Evolutionary conservation across 225 moss, liverwort and hornwort genomes (phyloP).

Genomic region (Antitrichia curtipendula): DNA sequence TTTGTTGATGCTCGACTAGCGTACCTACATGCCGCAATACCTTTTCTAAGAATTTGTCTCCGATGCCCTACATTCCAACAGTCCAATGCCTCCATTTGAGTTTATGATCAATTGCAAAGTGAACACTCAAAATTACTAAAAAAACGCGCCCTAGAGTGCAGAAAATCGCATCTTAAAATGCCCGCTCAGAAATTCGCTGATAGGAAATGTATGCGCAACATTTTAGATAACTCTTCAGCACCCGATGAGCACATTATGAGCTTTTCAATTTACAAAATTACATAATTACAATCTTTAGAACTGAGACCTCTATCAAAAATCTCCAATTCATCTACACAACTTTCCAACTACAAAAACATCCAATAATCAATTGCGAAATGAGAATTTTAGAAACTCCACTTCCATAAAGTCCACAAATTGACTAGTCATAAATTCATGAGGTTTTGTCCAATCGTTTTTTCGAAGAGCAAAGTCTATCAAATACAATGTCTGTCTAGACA

Average conservation of each 20-base stretch:
- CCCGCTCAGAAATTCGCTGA: neutral
- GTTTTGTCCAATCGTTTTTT: neutral
- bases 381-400: neutral
- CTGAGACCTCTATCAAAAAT: neutral
- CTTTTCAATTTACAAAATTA: neutral
- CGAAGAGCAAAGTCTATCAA: neutral
- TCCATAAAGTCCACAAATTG: neutral
- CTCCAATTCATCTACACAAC: neutral
- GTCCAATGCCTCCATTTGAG: neutral
- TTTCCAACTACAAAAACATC: neutral
- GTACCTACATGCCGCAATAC: constrained; percentile 14
- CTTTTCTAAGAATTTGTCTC: neutral
- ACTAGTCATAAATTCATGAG: neutral
- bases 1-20: constrained; percentile 1
- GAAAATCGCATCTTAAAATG: neutral
- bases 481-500: neutral
- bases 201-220: neutral
- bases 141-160: neutral
- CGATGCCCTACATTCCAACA: constrained; percentile 1
- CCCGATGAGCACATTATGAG: neutral
- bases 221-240: neutral
- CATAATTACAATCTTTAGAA: neutral
- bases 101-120: neutral
- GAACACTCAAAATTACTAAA: neutral
- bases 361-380: neutral